Evolutionary conservation across 2,329 filamentous ascomycete genomes (phyloP), one percentile per base, ranked within the genome.

Genomic region (Akanthomyces muscarius): DNA sequence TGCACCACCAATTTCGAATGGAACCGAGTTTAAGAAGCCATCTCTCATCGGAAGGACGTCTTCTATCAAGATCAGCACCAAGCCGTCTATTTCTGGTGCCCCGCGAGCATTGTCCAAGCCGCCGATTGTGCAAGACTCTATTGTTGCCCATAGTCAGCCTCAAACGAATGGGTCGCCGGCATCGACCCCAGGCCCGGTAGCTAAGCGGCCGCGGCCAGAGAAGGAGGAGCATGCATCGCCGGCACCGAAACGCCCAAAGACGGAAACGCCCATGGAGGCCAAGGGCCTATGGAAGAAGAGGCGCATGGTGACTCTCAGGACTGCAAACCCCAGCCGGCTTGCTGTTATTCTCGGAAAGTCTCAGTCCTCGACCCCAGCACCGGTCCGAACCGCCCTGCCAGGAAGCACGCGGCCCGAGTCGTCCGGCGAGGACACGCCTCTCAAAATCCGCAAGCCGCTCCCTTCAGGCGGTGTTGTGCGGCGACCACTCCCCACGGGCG

Each of bases 41-140:
- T 62, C 66, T 23, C 65, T 67, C 54, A 41, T 73, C 5, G 69
- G 68, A 25, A 73, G 72, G 65, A 69, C 71, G n/a, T 70, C 73
- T 7, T 77, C 75, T 0, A 78, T 77, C 63, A 79, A 79, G 67
- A 73, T 76, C 66, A 75, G 69, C 47, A 77, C 74, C 36, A 76
- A 75, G 65, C 52, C 59, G 51, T 41, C 59, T 21, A 7, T 28
- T 5, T 23, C 67, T 2, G 65, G 69, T 3, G 67, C 66, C 11
- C 68, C 68, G 16, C 68, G 70, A 23, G 67, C 69, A 41, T 60
- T 64, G 16, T 57, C 66, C 16, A 66, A 65, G 44, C 54, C 65
- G 3, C 52, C 65, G 10, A 61, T 58, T 51, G 63, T 70, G 25
- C 64, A 59, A 47, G 71, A 73, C 44, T 72, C 70, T 0, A 74